Evolutionary conservation across 176 grass and related monocot species (phyloP).

Genomic region (Themeda triandra): DNA sequence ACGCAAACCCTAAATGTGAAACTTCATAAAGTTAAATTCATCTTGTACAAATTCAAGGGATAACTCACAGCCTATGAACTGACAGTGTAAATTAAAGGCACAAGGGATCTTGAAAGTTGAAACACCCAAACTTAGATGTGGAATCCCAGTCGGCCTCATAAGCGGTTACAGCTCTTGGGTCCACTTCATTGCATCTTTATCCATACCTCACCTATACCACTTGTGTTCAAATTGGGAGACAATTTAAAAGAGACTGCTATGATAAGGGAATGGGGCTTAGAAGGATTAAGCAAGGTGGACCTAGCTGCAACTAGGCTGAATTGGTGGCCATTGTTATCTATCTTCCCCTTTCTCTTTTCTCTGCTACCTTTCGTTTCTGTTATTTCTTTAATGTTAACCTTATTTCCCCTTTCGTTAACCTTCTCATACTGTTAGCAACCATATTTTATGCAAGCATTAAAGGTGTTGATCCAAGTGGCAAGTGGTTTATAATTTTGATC

Average conservation of each 20-base stretch:
- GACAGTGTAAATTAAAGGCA: not conserved
- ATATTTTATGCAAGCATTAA: not conserved
- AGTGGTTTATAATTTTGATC: not conserved
- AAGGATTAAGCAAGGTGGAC: not conserved
- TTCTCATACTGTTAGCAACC: not conserved
- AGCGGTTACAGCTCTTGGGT: not conserved
- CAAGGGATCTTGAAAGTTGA: not conserved
- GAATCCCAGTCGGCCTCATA: not conserved
- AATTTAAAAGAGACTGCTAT: not conserved
- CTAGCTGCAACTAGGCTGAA: not conserved
- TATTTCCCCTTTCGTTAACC: not conserved
- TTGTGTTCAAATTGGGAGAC: not conserved
- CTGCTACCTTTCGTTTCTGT: not conserved
- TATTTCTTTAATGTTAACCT: not conserved
- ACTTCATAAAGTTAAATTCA: not conserved
- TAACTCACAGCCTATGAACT: not conserved
- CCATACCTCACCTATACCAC: not conserved
- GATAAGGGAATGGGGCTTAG: not conserved
- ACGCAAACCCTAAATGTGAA: not conserved
- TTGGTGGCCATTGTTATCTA: not conserved
- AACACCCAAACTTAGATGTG: not conserved
- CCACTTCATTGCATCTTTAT: not conserved
- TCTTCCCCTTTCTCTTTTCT: not conserved
- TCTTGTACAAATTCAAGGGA: not conserved
- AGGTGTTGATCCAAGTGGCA: not conserved